These are phyloP conservation scores for Morella rubra DNA, from an alignment of 306 rosid species.

Conservation along the genomic window DNA sequence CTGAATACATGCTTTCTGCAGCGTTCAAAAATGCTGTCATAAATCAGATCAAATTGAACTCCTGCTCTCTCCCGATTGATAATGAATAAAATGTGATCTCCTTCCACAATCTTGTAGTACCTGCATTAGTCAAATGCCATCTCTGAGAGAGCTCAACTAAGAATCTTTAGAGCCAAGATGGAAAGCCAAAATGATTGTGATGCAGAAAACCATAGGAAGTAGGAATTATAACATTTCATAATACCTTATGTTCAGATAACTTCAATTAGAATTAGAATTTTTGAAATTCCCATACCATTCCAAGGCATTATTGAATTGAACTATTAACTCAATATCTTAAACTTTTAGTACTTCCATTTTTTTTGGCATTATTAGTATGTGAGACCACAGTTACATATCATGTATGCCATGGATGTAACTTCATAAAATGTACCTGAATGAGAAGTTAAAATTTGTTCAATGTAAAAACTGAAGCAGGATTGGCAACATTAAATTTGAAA, in stretches of 20 bases:
- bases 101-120: constrained; percentile 93
- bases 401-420: background rate
- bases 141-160: constrained; percentile 13
- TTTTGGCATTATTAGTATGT: background rate
- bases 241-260: background rate
- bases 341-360: background rate
- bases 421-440: background rate
- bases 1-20: constrained; percentile 90
- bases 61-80: constrained; percentile 95
- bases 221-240: background rate
- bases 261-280: background rate
- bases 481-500: background rate
- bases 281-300: background rate
- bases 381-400: background rate
- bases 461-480: background rate
- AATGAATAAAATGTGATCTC: constrained; percentile 80
- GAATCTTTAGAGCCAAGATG: constrained; percentile 6
- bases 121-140: constrained; percentile 41
- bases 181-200: background rate
- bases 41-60: constrained; percentile 81
- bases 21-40: constrained; percentile 86
- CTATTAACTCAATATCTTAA: background rate
- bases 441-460: background rate
- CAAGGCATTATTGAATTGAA: background rate
- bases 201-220: background rate